phyloP scores from a whole-genome alignment of 768 basidiomycete genomes.

The Tricholoma saponaceum region DNA sequence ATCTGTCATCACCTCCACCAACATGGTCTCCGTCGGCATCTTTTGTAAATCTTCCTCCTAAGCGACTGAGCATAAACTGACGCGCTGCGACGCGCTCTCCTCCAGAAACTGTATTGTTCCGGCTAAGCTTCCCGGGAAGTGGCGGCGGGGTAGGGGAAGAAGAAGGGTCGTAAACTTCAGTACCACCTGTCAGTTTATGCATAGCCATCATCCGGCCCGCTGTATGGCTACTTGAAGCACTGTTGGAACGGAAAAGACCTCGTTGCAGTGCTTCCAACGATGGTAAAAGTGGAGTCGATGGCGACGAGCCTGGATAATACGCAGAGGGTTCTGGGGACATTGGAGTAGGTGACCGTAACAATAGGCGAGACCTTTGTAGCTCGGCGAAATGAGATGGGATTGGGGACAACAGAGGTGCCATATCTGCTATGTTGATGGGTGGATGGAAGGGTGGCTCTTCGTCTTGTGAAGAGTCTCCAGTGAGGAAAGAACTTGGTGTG shows the following conservation, averaged over 20 bases:
- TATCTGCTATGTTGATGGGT: slow-evolving; percentile 28
- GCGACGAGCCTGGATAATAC: slow-evolving; percentile 62
- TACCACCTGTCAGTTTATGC: slow-evolving; percentile 79
- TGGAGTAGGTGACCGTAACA: slow-evolving; percentile 48
- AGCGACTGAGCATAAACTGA: slow-evolving; percentile 57
- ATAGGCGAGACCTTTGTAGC: slow-evolving; percentile 40
- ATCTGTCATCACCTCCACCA: slow-evolving; percentile 55
- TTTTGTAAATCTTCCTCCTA: slow-evolving; percentile 54
- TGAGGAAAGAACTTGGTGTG: slow-evolving; percentile 37
- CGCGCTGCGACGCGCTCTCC: slow-evolving; percentile 75
- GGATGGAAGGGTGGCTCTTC: slow-evolving; percentile 40
- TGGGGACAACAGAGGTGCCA: slow-evolving; percentile 40
- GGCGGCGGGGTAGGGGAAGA: slow-evolving; percentile 54
- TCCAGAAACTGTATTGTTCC: slow-evolving; percentile 82
- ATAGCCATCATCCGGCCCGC: slow-evolving; percentile 69
- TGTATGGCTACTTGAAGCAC: slow-evolving; percentile 69
- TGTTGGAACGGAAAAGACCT: slow-evolving; percentile 86
- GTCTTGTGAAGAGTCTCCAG: slow-evolving; percentile 73
- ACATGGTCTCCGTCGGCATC: slow-evolving; percentile 62
- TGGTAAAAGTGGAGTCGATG: slow-evolving; percentile 61
- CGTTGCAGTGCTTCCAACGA: slow-evolving; percentile 75
- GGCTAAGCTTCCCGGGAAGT: slow-evolving; percentile 36
- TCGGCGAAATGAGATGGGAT: slow-evolving; percentile 57
- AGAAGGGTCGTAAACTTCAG: slow-evolving; percentile 59
- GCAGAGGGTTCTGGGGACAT: slow-evolving; percentile 50